Percentiles rank a stretch among this genome's conserved stretches.
These are phyloP conservation scores for Leucosporidium scottii DNA, from an alignment of 768 basidiomycete species.

Conservation along the genomic window DNA sequence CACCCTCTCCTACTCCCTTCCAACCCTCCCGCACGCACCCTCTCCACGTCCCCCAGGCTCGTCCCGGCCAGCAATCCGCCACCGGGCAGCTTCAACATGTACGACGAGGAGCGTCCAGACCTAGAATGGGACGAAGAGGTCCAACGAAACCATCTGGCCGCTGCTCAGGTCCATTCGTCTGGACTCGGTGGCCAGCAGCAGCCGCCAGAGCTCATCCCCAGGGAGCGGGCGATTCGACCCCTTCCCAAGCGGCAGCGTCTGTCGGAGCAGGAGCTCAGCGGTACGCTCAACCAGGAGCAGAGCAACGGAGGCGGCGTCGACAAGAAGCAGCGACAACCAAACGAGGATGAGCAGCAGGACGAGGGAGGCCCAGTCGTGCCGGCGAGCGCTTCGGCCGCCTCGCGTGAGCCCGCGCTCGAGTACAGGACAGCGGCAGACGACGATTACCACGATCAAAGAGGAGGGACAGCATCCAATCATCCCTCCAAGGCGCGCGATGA, in stretches of 20 bases:
- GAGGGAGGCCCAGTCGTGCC: constrained; percentile 4
- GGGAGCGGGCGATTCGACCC: constrained; percentile 12
- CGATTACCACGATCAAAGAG: constrained; percentile 3
- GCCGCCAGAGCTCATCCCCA: no score
- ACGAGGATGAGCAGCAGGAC: constrained; percentile 2
- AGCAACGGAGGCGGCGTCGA: not conserved
- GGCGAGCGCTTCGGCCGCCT: constrained; percentile 5
- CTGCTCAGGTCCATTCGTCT: no score
- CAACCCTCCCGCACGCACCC: no score
- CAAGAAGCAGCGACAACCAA: not conserved
- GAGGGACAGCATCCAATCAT: not conserved
- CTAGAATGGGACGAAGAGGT: no score
- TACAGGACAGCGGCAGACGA: not conserved
- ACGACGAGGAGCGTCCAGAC: no score
- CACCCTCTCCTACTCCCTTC: no score
- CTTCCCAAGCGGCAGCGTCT: constrained; percentile 24
- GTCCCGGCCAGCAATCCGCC: no score
- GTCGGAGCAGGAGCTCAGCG: not conserved
- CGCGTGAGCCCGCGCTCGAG: constrained; percentile 7
- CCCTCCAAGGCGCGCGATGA: constrained; percentile 2
- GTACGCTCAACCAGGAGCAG: not conserved
- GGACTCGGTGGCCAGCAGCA: no score
- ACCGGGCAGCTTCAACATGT: no score
- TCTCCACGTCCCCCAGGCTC: no score
- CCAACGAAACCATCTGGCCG: no score